Evolutionary conservation across 345 rosid genomes (phyloP), one percentile per base, ranked within the genome.

Genomic region (Sisymbrium altissimum): DNA sequence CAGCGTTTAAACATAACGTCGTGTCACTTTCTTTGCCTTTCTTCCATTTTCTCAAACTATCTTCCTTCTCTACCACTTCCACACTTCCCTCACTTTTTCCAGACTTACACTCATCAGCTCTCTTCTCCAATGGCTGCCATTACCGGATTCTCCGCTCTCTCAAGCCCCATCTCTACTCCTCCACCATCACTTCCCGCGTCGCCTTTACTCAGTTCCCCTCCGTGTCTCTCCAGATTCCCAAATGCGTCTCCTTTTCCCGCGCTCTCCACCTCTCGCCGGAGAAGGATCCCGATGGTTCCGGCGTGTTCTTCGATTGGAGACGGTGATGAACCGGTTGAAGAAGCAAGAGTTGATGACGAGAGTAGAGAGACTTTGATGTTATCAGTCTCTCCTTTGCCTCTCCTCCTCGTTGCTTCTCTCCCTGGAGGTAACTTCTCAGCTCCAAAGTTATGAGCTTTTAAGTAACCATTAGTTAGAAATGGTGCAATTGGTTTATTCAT

Each of bases 11-110:
- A 9, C 12, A 7, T 7, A 56, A 6, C 49, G 84, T 72, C 98
- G 97, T 93, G 94, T 91, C 91, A 46, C 74, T 81, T 78, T 83
- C 84, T 66, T 83, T 46, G 56, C 96, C 98, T 75, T 52, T 60
- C 55, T 44, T 79, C 73, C 74, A 21, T 11, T 7, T 54, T 46
- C 53, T 39, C 35, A 32, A 53, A 57, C 75, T n/a, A 56, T 71
- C 81, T 58, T 33, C 25, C 56, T 71, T 59, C 68, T 30, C 41
- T 39, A 56, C 48, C 18, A 48, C 70, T 72, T 45, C 64, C 39
- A 43, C 18, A 48, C 70, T 72, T 45, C 64, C 39, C 33, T 66
- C 35, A 61, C 56, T 65, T 49, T 14, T 19, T 25, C 50, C 44
- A 25, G 36, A 6, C 54, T 23, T 60, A 10, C 46, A 38, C 43